Conservation (phyloP, 2,329 filamentous ascomycete genomes). For the Aspergillus brunneoviolaceus region DNA sequence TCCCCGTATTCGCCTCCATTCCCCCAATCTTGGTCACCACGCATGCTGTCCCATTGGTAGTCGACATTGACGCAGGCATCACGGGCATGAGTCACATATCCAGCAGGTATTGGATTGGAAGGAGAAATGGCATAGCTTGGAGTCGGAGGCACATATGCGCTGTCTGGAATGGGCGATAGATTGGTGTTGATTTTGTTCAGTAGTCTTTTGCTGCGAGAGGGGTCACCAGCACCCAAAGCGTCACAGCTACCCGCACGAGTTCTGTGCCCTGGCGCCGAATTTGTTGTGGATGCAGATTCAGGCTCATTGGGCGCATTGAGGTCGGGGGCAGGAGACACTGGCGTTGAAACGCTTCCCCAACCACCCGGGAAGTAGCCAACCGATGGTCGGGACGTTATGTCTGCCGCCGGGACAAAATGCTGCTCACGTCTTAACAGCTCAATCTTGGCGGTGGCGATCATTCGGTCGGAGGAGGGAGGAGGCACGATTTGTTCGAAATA, state of each 20-base stretch:
- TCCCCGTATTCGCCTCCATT: slow-evolving; percentile 85
- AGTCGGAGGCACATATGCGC: slow-evolving; percentile 70
- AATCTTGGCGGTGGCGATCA: slow-evolving; percentile 86
- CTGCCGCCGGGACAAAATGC: slow-evolving; percentile 47
- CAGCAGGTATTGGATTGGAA: slow-evolving; percentile 77
- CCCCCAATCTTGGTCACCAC: slow-evolving; percentile 75
- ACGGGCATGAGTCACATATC: slow-evolving; percentile 85
- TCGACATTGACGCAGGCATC: slow-evolving; percentile 86
- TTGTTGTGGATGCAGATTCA: neutral
- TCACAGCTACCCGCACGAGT: slow-evolving; percentile 52
- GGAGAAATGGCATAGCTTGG: slow-evolving; percentile 81
- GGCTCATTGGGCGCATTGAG: slow-evolving; percentile 25
- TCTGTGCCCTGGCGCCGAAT: slow-evolving; percentile 31
- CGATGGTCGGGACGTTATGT: slow-evolving; percentile 35
- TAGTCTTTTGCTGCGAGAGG: slow-evolving; percentile 20
- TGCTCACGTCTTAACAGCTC: slow-evolving; percentile 78
- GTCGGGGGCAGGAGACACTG: slow-evolving; percentile 24
- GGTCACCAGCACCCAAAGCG: slow-evolving; percentile 29
- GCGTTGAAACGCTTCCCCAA: slow-evolving; percentile 47
- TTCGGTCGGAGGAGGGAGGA: slow-evolving; percentile 79
- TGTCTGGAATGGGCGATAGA: slow-evolving; percentile 27
- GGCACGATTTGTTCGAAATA: slow-evolving; percentile 93
- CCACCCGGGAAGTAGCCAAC: slow-evolving; percentile 56
- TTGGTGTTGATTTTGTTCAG: slow-evolving; percentile 36
- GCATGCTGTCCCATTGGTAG: slow-evolving; percentile 93